A percentile compares a stretch with the other conserved stretches of the same genome.
Conservation (phyloP, 2,329 filamentous ascomycete genomes). For the Ascochyta koolunga region DNA sequence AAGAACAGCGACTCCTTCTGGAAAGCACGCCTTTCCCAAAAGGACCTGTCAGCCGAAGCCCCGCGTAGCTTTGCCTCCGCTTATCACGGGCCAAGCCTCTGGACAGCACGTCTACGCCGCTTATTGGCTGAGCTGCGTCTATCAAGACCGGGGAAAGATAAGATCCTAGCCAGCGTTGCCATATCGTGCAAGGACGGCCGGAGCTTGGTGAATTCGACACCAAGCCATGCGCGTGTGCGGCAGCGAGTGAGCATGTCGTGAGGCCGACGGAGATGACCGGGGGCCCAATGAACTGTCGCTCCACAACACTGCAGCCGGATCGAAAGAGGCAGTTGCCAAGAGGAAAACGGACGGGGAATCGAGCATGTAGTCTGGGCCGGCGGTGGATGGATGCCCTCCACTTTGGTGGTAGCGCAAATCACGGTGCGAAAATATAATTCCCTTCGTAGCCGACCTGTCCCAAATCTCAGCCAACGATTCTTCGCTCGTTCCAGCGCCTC, state of each 20-base stretch:
- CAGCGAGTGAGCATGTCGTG: constrained; percentile 31
- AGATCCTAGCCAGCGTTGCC: constrained; percentile 33
- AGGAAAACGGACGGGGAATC: constrained; percentile 22
- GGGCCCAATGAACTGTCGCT: constrained; percentile 32
- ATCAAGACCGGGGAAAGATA: constrained; percentile 42
- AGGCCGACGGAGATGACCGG: constrained; percentile 41
- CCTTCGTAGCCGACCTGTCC: constrained; percentile 21
- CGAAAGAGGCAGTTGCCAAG: constrained; percentile 48
- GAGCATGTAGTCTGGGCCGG: constrained; percentile 36
- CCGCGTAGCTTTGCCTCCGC: constrained; percentile 44
- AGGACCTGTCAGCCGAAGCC: constrained; percentile 43
- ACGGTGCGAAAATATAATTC: constrained; percentile 44
- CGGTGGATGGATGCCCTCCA: constrained; percentile 32
- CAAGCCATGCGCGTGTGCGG: constrained; percentile 15
- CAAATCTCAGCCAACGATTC: constrained; percentile 28
- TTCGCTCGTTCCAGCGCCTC: constrained; percentile 30
- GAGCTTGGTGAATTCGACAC: constrained; percentile 25
- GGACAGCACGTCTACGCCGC: constrained; percentile 20
- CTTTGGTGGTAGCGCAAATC: constrained; percentile 35
- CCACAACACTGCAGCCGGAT: constrained; percentile 26
- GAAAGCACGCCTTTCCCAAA: constrained; percentile 38
- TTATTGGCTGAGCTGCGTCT: constrained; percentile 26
- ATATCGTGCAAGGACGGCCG: constrained; percentile 26
- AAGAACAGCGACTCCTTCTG: constrained; percentile 31
- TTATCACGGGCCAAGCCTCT: constrained; percentile 37